Conservation (phyloP, 768 basidiomycete species). For the Astraeus odoratus region DNA sequence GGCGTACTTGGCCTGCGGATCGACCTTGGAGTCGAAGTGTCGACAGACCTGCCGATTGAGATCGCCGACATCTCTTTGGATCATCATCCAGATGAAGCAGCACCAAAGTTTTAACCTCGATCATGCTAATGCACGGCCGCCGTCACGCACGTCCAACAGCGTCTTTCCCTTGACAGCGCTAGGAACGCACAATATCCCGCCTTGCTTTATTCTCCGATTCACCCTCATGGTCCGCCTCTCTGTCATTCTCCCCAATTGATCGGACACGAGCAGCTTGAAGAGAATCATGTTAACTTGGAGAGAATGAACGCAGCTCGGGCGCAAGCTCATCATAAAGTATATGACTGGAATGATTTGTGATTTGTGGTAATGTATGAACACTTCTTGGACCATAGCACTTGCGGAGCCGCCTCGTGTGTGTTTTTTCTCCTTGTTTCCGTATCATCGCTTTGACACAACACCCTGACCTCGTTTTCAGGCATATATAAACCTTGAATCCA, state of each 20-base stretch:
- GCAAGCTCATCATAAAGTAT: not conserved
- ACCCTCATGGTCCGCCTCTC: not conserved
- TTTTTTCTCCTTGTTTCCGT: constrained; percentile 18
- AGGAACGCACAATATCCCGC: not conserved
- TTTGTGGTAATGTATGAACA: too few relatives aligned
- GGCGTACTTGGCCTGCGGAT: too few relatives aligned
- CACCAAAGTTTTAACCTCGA: too few relatives aligned
- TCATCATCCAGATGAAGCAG: too few relatives aligned
- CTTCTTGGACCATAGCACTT: constrained; percentile 14
- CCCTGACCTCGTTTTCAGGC: constrained; percentile 36
- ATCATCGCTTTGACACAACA: constrained; percentile 21
- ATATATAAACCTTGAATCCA: constrained; percentile 23
- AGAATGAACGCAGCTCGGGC: not conserved
- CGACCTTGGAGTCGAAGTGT: too few relatives aligned
- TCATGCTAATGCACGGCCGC: not conserved
- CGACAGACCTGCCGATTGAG: not conserved
- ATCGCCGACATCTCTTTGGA: not conserved
- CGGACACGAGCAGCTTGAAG: too few relatives aligned
- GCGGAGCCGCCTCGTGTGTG: constrained; percentile 31
- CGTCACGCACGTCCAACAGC: too few relatives aligned
- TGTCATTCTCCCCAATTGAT: not conserved
- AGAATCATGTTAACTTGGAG: not conserved
- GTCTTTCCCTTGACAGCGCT: too few relatives aligned
- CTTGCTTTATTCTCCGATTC: too few relatives aligned
- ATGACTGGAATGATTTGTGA: not conserved